Evolutionary conservation across 345 rosid species (phyloP), one percentile per base, ranked within the genome.

Genomic region (Cardamine occulta): DNA sequence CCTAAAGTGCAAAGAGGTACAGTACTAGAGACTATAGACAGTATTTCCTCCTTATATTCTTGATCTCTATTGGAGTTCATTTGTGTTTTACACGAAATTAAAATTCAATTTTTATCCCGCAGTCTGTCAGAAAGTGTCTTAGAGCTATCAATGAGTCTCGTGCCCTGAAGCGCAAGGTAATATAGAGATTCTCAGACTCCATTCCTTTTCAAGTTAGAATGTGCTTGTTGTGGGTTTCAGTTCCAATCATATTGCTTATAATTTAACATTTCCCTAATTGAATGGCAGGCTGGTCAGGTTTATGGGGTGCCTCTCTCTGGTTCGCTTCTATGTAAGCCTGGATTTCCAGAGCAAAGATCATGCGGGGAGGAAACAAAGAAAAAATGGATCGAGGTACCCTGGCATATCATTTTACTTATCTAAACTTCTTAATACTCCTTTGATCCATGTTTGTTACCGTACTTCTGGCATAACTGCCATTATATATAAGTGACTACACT

Each of bases 131-230:
- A 78, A 96, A 91, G 83, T 85, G 91, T 68, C 82, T 82, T 28
- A 88, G 99, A 83, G 99, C 97, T 65, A 96, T 93, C 57, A 93
- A 96, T 74, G 96, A 93, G 74, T 93, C 99, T 80, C 96, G 98
- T 58, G 91, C 95, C 26, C 93, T 87, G 80, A 96, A 96, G 85
- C 94, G 99, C 61, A 96, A 93, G 98, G 99, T 91, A 82, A 66
- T 74, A 24, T 7, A 51, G 60, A 44, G 18, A 63, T 65, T 66
- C 73, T 62, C 72, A 56, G 48, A 24, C 73, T 82, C 62, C 45
- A 31, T 49, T 44, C 70, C 73, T 24, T 44, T 79, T 61, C 37
- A 42, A 23, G 55, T 59, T 59, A 59, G 5, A 17, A n/a, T 58
- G 53, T 56, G 60, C 21, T 63, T 47, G n/a, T 19, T 63, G 28